Percentiles rank a stretch among this genome's conserved stretches.
Evolutionary conservation across 2,329 filamentous ascomycete species (phyloP).

Genomic region (Colletotrichum chrysophilum): DNA sequence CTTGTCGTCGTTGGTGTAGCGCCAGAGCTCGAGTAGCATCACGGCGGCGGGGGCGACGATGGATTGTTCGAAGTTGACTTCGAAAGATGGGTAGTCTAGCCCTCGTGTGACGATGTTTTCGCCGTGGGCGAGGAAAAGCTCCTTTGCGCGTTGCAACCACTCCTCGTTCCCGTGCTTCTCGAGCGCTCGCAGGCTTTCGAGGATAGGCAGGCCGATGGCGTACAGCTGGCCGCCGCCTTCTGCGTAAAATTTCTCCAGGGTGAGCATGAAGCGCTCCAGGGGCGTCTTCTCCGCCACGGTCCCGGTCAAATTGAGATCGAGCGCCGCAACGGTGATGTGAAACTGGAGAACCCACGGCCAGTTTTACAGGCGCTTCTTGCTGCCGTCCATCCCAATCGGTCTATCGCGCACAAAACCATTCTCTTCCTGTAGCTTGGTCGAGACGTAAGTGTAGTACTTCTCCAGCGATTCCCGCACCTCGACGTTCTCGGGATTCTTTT

Average conservation of each 20-base stretch:
- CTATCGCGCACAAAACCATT: not conserved
- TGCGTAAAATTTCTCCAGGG: not conserved
- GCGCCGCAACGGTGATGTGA: not conserved
- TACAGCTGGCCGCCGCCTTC: slow-evolving; percentile 1
- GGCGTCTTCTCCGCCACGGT: not conserved
- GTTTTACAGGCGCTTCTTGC: slow-evolving; percentile 4
- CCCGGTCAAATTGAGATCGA: not conserved
- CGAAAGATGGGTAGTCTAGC: not conserved
- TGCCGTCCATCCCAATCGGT: not conserved
- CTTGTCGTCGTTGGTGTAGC: slow-evolving; percentile 43
- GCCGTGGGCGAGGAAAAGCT: not conserved
- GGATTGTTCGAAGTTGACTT: slow-evolving; percentile 18
- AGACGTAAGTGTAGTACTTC: slow-evolving; percentile 5
- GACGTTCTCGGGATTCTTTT: not conserved
- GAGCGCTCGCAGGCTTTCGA: not conserved
- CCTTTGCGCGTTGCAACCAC: not conserved
- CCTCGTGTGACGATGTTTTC: not conserved
- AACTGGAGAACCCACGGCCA: slow-evolving; percentile 16
- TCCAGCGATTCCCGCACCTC: not conserved
- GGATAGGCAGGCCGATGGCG: slow-evolving; percentile 3
- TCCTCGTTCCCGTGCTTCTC: not conserved
- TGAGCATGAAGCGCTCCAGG: not conserved
- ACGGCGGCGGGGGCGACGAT: slow-evolving; percentile 14
- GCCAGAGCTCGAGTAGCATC: slow-evolving; percentile 52
- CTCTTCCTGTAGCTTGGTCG: slow-evolving; percentile 1